phyloP scores from a whole-genome alignment of 108 stramenopile species.

The Discostella pseudostelligera region DNA sequence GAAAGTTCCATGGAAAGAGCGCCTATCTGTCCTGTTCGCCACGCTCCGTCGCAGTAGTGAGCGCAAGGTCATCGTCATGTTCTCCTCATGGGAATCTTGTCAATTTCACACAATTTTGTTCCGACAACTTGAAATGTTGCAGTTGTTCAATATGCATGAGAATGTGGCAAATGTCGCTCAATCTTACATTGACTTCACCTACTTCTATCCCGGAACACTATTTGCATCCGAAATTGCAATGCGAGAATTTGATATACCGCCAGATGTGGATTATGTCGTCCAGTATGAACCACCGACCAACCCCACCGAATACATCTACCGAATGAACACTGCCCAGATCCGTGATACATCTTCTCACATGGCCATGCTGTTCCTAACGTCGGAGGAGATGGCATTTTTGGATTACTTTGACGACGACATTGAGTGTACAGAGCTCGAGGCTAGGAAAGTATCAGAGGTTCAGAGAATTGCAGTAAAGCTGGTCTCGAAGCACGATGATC shows the following conservation, averaged over 20 bases:
- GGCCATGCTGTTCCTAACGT: conserved; percentile 18
- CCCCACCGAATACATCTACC: conserved; percentile 28
- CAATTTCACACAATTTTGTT: conserved; percentile 16
- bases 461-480: conserved; percentile 13
- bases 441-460: conserved; percentile 14
- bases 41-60: conserved; percentile 27
- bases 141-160: conserved; percentile 20
- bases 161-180: background rate
- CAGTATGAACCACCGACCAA: conserved; percentile 27
- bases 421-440: conserved; percentile 13
- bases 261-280: conserved; percentile 24
- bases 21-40: conserved; percentile 32
- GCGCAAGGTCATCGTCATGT: conserved; percentile 21
- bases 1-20: conserved; percentile 14
- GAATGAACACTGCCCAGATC: conserved; percentile 3
- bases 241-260: conserved; percentile 24
- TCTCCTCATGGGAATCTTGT: conserved; percentile 20
- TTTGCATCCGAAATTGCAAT: conserved; percentile 24
- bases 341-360: conserved; percentile 16
- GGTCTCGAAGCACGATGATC: conserved; percentile 17
- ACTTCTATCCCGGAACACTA: conserved; percentile 20
- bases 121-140: conserved; percentile 25
- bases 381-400: conserved; percentile 26
- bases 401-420: conserved; percentile 6
- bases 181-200: conserved; percentile 8